Conservation (phyloP, 1,284 basidiomycete species). For the Malassezia vespertilionis region DNA sequence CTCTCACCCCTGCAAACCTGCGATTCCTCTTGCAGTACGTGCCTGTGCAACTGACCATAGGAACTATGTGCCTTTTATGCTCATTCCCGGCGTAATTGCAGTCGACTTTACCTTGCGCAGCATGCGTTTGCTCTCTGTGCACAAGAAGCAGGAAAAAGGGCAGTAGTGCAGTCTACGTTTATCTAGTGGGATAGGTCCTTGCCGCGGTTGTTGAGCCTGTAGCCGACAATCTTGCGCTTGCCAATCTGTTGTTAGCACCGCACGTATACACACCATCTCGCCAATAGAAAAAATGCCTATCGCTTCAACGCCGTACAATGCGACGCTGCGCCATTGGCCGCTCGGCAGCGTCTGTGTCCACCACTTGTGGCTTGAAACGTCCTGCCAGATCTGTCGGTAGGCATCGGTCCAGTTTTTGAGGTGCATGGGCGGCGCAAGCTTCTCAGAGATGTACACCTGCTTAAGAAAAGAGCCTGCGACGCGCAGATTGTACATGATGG, state of each 20-base stretch:
- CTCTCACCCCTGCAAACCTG: constrained; percentile 12
- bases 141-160: constrained; percentile 1
- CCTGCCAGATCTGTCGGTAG: constrained; percentile 64
- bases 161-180: neutral
- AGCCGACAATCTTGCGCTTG: constrained; percentile 18
- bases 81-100: constrained; percentile 7
- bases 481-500: constrained; percentile 48
- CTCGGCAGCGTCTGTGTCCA: constrained; percentile 61
- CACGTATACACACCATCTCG: constrained; percentile 33
- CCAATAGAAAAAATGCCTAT: constrained; percentile 64
- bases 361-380: constrained; percentile 58
- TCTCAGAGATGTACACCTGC: constrained; percentile 81
- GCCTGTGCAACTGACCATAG: neutral
- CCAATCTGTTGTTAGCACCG: constrained; percentile 9
- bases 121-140: neutral
- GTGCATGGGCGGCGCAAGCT: constrained; percentile 68
- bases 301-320: constrained; percentile 75
- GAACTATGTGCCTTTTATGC: constrained; percentile 17
- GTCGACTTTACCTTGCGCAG: constrained; percentile 9
- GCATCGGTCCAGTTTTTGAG: constrained; percentile 58
- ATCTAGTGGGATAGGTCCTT: constrained; percentile 9
- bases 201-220: constrained; percentile 11
- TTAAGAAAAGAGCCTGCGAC: constrained; percentile 74
- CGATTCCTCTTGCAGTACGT: constrained; percentile 16
- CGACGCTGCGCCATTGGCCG: constrained; percentile 64